Evolutionary conservation across 345 rosid genomes (phyloP), one percentile per base, ranked within the genome.

Genomic region (Eutrema japonicum): DNA sequence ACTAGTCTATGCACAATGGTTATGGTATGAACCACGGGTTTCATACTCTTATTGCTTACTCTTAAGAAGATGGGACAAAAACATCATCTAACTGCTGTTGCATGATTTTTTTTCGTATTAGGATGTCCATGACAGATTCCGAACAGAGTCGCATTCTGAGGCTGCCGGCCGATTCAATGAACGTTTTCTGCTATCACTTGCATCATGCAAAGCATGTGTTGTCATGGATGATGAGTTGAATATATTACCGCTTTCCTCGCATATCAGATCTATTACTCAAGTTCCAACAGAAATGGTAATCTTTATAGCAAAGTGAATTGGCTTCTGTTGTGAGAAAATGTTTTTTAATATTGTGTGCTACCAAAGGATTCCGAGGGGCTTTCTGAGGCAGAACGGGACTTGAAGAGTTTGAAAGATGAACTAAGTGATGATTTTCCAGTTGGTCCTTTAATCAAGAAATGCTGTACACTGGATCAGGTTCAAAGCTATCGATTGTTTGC

Each of bases 51-150:
- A 32, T 27, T 54, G 6, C 38, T 69, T 62, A 27, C 59, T n/a
- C n/a, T 63, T 63, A 2, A 22, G 46, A 32, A 22, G 64, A 12
- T 47, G n/a, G 32, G 58, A 9, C 4, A 4, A 37, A 27, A 56
- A 14, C 61, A 22, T 30, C 10, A 54, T 47, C 38, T 38, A 45
- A 63, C 6, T 26, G 55, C 12, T 67, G 22, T 26, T 22, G n/a
- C 63, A 43, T 68, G 38, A 26, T 14, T 59, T 66, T 18, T 51
- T 51, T 32, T 74, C 38, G 54, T 86, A 43, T 74, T 86, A 95
- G 98, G 99, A 95, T 86, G 99, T 95, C 66, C 99, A 95, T 45
- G 98, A 90, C 61, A 90, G 99, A 68, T 90, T 87, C 71, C 88
- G 99, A 48, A 95, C 98, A 3, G 99, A 95, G 76, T 90, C 99